Evolutionary conservation across 2,329 filamentous ascomycete genomes (phyloP).

Genomic region (Sporothrix humicola): DNA sequence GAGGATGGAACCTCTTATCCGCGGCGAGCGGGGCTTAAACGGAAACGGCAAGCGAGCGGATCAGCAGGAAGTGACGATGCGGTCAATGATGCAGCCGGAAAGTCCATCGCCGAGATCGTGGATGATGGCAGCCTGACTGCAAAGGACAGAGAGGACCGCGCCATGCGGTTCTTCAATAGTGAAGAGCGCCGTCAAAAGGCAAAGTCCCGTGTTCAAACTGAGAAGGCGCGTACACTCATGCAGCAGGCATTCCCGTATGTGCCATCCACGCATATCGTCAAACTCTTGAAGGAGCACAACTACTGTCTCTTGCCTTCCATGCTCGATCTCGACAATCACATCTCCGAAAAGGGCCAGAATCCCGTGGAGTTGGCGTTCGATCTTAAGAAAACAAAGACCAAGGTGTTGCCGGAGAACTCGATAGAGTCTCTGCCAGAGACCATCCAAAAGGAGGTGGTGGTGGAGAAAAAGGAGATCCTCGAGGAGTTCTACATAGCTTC

Average conservation of each 20-base stretch:
- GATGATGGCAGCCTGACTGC: constrained; percentile 38
- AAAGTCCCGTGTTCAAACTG: constrained; percentile 35
- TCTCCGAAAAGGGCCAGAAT: constrained; percentile 38
- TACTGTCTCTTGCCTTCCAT: constrained; percentile 47
- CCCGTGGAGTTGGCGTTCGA: constrained; percentile 38
- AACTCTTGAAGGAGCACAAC: constrained; percentile 39
- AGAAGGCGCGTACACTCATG: constrained; percentile 42
- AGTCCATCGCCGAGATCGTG: constrained; percentile 31
- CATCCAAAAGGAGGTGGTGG: constrained; percentile 30
- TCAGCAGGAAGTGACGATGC: constrained; percentile 5
- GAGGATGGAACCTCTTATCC: constrained; percentile 51
- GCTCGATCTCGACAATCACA: constrained; percentile 42
- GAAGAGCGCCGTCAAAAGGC: constrained; percentile 38
- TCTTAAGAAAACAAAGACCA: constrained; percentile 43
- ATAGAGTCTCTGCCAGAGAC: constrained; percentile 37
- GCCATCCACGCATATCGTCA: constrained; percentile 41
- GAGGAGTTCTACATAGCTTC: constrained; percentile 50
- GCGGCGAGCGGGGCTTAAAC: constrained; percentile 46
- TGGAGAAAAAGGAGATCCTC: constrained; percentile 43
- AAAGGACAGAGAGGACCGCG: constrained; percentile 25
- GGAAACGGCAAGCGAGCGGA: constrained; percentile 46
- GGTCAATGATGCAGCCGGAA: constrained; percentile 31
- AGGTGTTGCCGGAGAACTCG: constrained; percentile 36
- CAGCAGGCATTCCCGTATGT: constrained; percentile 47
- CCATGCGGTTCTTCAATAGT: constrained; percentile 38